Conservation (phyloP, 257 asterid genomes). For the Echium plantagineum region DNA sequence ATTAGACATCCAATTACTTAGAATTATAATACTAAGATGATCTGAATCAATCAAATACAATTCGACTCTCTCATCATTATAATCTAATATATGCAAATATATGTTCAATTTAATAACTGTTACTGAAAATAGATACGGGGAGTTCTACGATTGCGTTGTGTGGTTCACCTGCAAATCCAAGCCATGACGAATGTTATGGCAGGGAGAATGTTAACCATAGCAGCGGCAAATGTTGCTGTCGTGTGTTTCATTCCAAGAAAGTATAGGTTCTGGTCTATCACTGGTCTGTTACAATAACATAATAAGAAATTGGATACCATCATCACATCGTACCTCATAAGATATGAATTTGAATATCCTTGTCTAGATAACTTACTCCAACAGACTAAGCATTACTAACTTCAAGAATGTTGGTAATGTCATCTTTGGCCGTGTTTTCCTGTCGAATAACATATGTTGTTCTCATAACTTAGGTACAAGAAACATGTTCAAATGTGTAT, state of each 20-base stretch:
- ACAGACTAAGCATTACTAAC: constrained; percentile 42
- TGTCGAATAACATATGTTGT: constrained; percentile 11
- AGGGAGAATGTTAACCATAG: constrained; percentile 26
- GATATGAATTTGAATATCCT: not conserved
- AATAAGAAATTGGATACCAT: not conserved
- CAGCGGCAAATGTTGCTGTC: constrained; percentile 26
- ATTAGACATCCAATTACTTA: too few relatives aligned
- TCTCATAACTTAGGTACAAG: not conserved
- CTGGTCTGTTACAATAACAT: constrained; percentile 16
- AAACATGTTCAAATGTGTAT: not conserved
- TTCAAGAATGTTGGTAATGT: constrained; percentile 42
- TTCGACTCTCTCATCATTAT: too few relatives aligned
- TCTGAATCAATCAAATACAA: too few relatives aligned
- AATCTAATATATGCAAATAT: too few relatives aligned
- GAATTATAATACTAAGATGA: too few relatives aligned
- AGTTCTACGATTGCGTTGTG: not conserved
- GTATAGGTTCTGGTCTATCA: constrained; percentile 25
- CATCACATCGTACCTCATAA: not conserved
- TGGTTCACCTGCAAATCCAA: constrained; percentile 22
- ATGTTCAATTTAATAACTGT: too few relatives aligned
- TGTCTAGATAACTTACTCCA: constrained; percentile 35
- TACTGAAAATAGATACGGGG: too few relatives aligned
- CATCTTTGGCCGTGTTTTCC: constrained; percentile 64
- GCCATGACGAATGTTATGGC: constrained; percentile 34
- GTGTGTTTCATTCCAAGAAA: constrained; percentile 24